Conservation (phyloP, 2,329 filamentous ascomycete species). For the Lachnellula occidentalis region DNA sequence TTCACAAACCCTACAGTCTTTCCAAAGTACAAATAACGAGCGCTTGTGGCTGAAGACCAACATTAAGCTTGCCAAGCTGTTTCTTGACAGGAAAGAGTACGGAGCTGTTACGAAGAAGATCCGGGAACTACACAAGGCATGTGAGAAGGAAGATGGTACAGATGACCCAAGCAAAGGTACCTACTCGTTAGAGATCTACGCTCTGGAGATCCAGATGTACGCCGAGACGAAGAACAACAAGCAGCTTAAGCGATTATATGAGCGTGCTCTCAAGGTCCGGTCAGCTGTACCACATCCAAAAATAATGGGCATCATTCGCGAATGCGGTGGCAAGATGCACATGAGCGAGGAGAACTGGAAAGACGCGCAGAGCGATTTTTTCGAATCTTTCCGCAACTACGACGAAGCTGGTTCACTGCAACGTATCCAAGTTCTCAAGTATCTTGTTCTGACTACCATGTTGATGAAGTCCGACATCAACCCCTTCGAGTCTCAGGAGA, state of each 20-base stretch:
- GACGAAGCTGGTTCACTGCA: slow-evolving; percentile 96
- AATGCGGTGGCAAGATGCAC: slow-evolving; percentile 99
- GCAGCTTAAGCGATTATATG: slow-evolving; percentile 86
- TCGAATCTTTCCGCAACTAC: slow-evolving; percentile 98
- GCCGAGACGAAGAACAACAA: slow-evolving; percentile 97
- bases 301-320: slow-evolving; percentile 98
- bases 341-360: slow-evolving; percentile 99
- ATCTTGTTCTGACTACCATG: slow-evolving; percentile 94
- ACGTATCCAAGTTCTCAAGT: slow-evolving; percentile 95
- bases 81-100: slow-evolving; percentile 89
- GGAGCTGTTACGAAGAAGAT: slow-evolving; percentile 73
- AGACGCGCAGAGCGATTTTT: slow-evolving; percentile 94
- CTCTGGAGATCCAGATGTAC: slow-evolving; percentile 98
- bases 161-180: slow-evolving; percentile 95
- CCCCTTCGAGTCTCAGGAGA: slow-evolving; percentile 97
- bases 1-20: slow-evolving; percentile 84
- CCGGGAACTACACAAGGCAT: slow-evolving; percentile 81
- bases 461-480: slow-evolving; percentile 98
- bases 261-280: slow-evolving; percentile 82
- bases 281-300: slow-evolving; percentile 98
- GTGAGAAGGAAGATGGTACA: slow-evolving; percentile 77
- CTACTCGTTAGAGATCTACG: slow-evolving; percentile 92
- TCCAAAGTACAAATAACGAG: slow-evolving; percentile 97
- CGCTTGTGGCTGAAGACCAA: slow-evolving; percentile 97
- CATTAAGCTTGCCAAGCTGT: slow-evolving; percentile 88